Conservation (phyloP, 768 basidiomycete genomes). For the Phylloporus sp. region DNA sequence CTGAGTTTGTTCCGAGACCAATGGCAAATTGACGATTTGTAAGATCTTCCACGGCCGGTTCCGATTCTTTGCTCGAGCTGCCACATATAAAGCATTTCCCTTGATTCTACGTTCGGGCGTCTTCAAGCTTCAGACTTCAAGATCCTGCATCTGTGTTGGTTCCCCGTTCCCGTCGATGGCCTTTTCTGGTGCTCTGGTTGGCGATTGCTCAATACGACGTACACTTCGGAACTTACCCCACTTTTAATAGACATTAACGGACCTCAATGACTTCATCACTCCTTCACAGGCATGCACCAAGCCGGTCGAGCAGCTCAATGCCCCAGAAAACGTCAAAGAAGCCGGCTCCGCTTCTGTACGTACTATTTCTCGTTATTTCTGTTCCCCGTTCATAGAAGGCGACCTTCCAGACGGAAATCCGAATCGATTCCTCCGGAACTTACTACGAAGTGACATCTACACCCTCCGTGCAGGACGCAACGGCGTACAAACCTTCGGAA, state of each 20-base stretch:
- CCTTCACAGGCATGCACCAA: conserved; percentile 98
- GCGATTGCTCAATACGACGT: conserved; percentile 18
- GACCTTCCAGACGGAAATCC: conserved; percentile 75
- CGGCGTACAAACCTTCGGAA: conserved; percentile 21
- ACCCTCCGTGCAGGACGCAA: conserved; percentile 14
- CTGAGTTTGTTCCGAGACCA: too few relatives aligned
- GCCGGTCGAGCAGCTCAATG: conserved; percentile 63
- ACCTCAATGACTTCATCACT: conserved; percentile 95
- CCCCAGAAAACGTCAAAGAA: conserved; percentile 36
- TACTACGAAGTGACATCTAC: conserved; percentile 77
- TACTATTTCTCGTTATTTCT: neutral
- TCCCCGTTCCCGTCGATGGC: conserved; percentile 49
- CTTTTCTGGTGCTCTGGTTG: conserved; percentile 81
- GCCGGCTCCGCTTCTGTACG: conserved; percentile 42
- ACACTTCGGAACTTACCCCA: conserved; percentile 6
- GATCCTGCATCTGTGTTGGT: neutral
- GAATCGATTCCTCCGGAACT: conserved; percentile 74
- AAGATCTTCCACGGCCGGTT: neutral
- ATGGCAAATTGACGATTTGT: neutral
- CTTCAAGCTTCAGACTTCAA: neutral
- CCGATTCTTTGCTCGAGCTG: neutral
- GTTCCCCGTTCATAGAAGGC: conserved; percentile 3
- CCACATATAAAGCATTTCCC: neutral
- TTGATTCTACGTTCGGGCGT: neutral
- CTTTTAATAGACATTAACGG: conserved; percentile 70